Base-by-base conservation (phyloP, 139 green algal genomes). In the Micractinium sp. region DNA sequence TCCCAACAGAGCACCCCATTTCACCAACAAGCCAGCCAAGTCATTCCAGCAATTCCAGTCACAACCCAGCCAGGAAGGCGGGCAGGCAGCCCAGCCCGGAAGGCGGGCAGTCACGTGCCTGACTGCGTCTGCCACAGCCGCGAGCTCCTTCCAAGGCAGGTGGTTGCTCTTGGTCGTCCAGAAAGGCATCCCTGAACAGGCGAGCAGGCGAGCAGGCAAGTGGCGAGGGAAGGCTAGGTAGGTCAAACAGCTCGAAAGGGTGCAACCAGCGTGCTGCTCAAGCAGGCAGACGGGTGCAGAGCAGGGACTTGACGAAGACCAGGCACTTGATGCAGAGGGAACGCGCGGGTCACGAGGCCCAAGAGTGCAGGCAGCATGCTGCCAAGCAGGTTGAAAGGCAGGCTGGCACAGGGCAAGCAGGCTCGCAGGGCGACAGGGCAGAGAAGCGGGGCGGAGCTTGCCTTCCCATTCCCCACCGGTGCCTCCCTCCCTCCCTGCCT, bases 101-200 rank as follows among this genome's bases (percentile, higher is more conserved):
- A 56, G 33, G 14, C 14, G 15, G 33, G 33, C n/a, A 20, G 15
- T 4, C 19, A 22, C 81, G 56, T 25, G 67, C 81, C 81, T 86
- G 18, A 86, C 33, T 16, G 29, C 22, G 9, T 27, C 36, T 7
- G 81, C 81, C 33, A 74, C 22, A 9, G 20, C 19, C 81, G 67
- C 67, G 27, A 87, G 66, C n/a, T 87, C 63, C 0, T 14, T 14
- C 83, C 83, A 87, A 18, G 83, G 83, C 66, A 87, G 36, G 67
- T 87, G 83, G 29, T 27, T 2, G 36, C 22, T 19, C 16, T 87
- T 39, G 3, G 23, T 35, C 38, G 18, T 19, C 66, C 38, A 79
- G 31, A 66, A 80, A 18, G 67, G 71, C 67, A 87, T 23, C 33
- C 83, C 83, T 87, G 83, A 39, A 9, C n/a, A 56, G 9, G 47